Evolutionary conservation across 805 yeast genomes (phyloP).

Genomic region (Ogataea glucozyma): DNA sequence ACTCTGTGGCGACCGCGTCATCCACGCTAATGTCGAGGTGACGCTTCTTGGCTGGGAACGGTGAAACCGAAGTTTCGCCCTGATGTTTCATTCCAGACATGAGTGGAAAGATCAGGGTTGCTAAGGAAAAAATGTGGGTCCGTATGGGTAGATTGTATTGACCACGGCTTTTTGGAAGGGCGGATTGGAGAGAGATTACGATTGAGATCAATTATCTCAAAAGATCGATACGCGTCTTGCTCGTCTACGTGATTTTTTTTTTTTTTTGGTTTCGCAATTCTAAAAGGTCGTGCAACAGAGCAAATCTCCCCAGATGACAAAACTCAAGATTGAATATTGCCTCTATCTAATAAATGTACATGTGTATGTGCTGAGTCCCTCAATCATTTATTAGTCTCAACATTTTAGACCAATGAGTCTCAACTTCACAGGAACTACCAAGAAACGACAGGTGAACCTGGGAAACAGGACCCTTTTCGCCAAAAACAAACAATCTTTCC

Average conservation of each 20-base stretch:
- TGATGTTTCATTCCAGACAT: slow-evolving; percentile 11
- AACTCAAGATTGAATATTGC: not conserved
- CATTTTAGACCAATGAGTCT: slow-evolving; percentile 27
- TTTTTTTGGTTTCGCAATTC: not conserved
- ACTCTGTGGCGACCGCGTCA: slow-evolving; percentile 24
- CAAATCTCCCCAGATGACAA: not conserved
- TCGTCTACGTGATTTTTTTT: not conserved
- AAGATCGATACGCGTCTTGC: not conserved
- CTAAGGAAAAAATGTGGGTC: too few relatives aligned
- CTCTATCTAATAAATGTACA: too few relatives aligned
- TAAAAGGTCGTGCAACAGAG: not conserved
- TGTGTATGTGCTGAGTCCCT: too few relatives aligned
- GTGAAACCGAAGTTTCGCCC: slow-evolving; percentile 10
- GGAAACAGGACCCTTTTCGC: slow-evolving; percentile 30
- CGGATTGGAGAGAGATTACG: too few relatives aligned
- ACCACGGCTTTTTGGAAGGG: too few relatives aligned
- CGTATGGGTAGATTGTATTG: too few relatives aligned
- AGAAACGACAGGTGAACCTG: slow-evolving; percentile 51
- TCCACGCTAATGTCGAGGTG: slow-evolving; percentile 27
- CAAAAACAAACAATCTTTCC: slow-evolving; percentile 42
- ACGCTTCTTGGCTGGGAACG: slow-evolving; percentile 21
- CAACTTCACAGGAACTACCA: slow-evolving; percentile 38
- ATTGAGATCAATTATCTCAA: too few relatives aligned
- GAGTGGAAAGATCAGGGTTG: slow-evolving; percentile 3
- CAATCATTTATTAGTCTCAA: too few relatives aligned